Evolutionary conservation across 2,329 filamentous ascomycete genomes (phyloP), one percentile per base, ranked within the genome.

Genomic region (Microdochium nivale): DNA sequence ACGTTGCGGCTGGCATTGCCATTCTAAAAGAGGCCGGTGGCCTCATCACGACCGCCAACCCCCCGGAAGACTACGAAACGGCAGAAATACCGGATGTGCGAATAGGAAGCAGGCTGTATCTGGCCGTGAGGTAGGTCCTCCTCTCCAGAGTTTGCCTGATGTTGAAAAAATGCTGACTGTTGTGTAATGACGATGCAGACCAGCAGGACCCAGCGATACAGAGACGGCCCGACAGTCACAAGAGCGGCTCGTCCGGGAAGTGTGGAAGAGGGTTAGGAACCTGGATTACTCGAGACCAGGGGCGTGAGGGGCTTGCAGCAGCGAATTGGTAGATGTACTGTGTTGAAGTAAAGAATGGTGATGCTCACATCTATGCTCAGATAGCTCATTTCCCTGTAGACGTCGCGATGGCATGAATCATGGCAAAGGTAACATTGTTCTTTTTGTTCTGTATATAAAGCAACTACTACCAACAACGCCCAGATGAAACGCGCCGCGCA

Each of bases 1-100:
- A 90, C 58, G 87, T 90, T 3, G 86, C 86, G 1, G 87, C 87
- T 13, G 87, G 86, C 2, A 82, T 89, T 53, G 85, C 84, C 3
- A 83, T 90, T 40, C 69, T 90, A 1, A 71, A 83, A 52, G 87
- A 90, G 68, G 86, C 87, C 2, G 87, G 87, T 1, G 87, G 87
- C 0, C 65, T 90, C 3, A 75, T 90, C 21, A 90, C 87, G 0
- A 86, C 83, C 2, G 86, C 86, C 0, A 89, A 89, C 58, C 85
- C 86, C 2, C 86, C 86, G 0, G 66, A 75, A 37, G 71, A 86
- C 56, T 65, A 70, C 13, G 72, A 74, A 11, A 81, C 72, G 1
- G 79, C 76, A 1, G 65, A 73, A 0, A 83, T 90, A 24, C 70
- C 77, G 48, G 78, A 83, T 10, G 80, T 79, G 1, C 75, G 73